Base-by-base conservation (phyloP, 1,284 basidiomycete genomes). In the Hortiboletus rubellus region DNA sequence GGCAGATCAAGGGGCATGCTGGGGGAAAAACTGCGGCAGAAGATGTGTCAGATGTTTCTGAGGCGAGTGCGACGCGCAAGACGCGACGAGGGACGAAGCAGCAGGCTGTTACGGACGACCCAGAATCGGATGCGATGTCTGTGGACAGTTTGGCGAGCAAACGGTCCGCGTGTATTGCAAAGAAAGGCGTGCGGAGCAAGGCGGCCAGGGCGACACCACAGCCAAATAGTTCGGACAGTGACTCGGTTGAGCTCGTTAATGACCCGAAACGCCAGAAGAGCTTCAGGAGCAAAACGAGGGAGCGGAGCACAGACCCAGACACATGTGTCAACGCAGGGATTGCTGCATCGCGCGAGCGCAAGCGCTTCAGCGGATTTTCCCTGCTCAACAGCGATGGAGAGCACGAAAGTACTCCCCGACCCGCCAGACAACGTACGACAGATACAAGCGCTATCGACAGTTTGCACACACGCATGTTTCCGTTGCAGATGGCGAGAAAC, bases 91-190 rank as follows among this genome's bases (percentile, higher is more conserved):
- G 14, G 36, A 38, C 38, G 34, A 43, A n/a, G 11, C 56, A 58
- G 34, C 47, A 27, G 34, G n/a, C n/a, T 48, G 38, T n/a, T 15
- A 24, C 27, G 30, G 41, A 7, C 12, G 51, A 67, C n/a, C 49
- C 55, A 14, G 68, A 61, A 41, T 66, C 67, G 43, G 60, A 72
- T 41, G 65, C 56, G 30, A 73, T 72, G 68, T 63, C 70, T 30
- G 61, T 72, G 58, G 70, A 71, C 46, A 59, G 65, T 42, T 47
- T 36, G 34, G 40, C 58, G 11, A 62, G 54, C 43, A 59, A 27
- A 27, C 57, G 56, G 33, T 46, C 60, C 7, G 27, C 43, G 9
- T 54, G 60, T 15, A 18, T 18, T 12, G 15, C 45, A 6, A 63
- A 57, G 48, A 65, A 52, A 27, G 27, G 15, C 27, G 11, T 2